These are phyloP conservation scores for Alliaria petiolata DNA, from an alignment of 345 rosid species.

Conservation along the genomic window DNA sequence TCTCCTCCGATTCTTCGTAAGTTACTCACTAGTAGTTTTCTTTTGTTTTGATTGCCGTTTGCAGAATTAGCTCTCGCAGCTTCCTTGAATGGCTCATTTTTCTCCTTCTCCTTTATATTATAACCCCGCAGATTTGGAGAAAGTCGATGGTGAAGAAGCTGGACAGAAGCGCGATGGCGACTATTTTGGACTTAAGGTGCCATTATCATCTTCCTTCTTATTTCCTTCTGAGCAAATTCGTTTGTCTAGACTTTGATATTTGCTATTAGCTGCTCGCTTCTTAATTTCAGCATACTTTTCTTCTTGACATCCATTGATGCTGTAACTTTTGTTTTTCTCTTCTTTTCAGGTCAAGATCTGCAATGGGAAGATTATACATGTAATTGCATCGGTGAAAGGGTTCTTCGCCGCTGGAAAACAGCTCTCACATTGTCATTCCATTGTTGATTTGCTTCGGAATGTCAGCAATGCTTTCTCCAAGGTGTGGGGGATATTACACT, in stretches of 20 bases:
- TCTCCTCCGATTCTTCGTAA: constrained; percentile 78
- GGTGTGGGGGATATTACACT: constrained; percentile 36
- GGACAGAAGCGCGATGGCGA: constrained; percentile 13
- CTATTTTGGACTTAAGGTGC: constrained; percentile 36
- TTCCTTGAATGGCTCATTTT: neutral
- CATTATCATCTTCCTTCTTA: neutral
- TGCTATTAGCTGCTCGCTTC: neutral
- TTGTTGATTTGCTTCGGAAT: constrained; percentile 79
- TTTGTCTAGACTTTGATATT: neutral
- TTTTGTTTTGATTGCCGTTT: neutral
- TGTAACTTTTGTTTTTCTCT: neutral
- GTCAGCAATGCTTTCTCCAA: constrained; percentile 74
- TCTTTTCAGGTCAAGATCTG: constrained; percentile 50
- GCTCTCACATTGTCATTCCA: constrained; percentile 49
- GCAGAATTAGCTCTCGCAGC: neutral
- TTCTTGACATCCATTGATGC: no score
- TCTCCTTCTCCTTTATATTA: neutral
- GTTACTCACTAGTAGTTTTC: constrained; percentile 3
- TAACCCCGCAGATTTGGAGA: constrained; percentile 38
- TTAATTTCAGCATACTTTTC: neutral
- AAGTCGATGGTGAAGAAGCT: constrained; percentile 40
- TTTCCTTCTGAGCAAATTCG: neutral
- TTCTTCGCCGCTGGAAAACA: constrained; percentile 79
- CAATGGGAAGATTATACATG: constrained; percentile 69
- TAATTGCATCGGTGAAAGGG: constrained; percentile 70